phyloP scores from a whole-genome alignment of 2,329 filamentous ascomycete species.

The Talaromyces albobiverticillius region DNA sequence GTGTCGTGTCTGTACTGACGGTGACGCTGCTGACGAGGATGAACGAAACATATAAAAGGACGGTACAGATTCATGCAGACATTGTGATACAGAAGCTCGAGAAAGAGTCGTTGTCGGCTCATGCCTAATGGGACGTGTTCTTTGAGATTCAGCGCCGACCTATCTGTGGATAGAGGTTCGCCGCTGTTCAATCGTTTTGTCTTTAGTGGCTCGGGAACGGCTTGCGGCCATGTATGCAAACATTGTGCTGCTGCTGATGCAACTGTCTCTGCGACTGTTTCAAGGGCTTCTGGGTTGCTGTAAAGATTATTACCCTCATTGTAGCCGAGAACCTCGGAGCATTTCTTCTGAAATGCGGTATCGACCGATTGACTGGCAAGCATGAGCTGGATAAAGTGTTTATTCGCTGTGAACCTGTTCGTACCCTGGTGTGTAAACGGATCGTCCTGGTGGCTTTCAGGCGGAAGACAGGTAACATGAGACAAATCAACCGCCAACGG shows the following conservation, averaged over 20 bases:
- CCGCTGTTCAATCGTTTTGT: conserved; percentile 9
- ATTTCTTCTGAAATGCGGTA: conserved; percentile 6
- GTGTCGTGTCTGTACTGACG: not conserved
- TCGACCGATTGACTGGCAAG: conserved; percentile 7
- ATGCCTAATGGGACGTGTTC: conserved; percentile 5
- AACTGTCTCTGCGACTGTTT: conserved; percentile 5
- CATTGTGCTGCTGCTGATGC: not conserved
- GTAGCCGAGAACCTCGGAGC: conserved; percentile 5
- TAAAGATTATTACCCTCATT: not conserved
- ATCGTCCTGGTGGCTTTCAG: conserved; percentile 5
- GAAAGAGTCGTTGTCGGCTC: conserved; percentile 8
- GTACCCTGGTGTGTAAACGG: not conserved
- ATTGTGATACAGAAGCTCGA: conserved; percentile 12
- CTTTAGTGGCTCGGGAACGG: conserved; percentile 8
- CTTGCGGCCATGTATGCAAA: conserved; percentile 3
- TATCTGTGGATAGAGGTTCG: conserved; percentile 9
- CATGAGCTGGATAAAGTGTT: conserved; percentile 9
- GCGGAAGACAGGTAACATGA: conserved; percentile 5
- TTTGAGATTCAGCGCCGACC: conserved; percentile 10
- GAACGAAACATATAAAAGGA: conserved; percentile 12
- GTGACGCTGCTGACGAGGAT: no score
- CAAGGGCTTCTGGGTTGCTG: not conserved
- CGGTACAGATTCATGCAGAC: conserved; percentile 12
- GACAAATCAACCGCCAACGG: conserved; percentile 4
- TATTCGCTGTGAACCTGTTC: conserved; percentile 10